phyloP scores from a whole-genome alignment of 2,329 filamentous ascomycete genomes.

The Knufia fluminis region DNA sequence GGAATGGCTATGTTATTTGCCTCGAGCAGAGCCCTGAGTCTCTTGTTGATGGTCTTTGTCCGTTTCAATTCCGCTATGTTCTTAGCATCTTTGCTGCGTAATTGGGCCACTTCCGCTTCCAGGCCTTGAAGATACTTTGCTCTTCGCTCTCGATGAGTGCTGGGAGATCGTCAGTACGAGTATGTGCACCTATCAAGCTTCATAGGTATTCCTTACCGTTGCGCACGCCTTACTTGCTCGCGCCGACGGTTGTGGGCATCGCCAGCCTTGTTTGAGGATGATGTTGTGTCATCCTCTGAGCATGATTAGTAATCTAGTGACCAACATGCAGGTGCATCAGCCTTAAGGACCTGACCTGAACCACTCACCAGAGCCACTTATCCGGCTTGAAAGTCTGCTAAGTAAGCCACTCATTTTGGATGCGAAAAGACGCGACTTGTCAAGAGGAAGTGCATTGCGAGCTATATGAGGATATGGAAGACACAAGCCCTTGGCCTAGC shows the following conservation, averaged over 20 bases:
- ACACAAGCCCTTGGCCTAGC: no score
- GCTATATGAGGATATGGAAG: no score
- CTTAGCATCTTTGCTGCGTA: constrained; percentile 23
- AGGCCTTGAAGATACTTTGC: constrained; percentile 26
- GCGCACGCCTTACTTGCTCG: constrained; percentile 26
- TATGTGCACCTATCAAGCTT: no score
- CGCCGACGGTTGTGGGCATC: constrained; percentile 19
- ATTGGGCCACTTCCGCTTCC: constrained; percentile 23
- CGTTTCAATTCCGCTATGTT: neutral
- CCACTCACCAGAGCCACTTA: neutral
- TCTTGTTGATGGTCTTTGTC: constrained; percentile 16
- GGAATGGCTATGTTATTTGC: constrained; percentile 16
- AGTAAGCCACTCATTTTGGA: neutral
- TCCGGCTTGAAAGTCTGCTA: neutral
- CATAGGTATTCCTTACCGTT: constrained; percentile 23
- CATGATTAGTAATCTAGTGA: neutral
- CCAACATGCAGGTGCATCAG: no score
- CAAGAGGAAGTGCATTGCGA: constrained; percentile 19
- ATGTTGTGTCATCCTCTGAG: neutral
- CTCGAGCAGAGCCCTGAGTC: constrained; percentile 17
- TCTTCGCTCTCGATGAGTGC: constrained; percentile 27
- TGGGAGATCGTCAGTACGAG: constrained; percentile 9
- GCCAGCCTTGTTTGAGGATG: neutral
- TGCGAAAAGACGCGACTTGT: constrained; percentile 12
- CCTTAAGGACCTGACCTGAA: no score